A percentile compares a stretch with the other conserved stretches of the same genome.
Evolutionary conservation across 2,329 filamentous ascomycete genomes (phyloP).

Genomic region (Cladosporium sp.): DNA sequence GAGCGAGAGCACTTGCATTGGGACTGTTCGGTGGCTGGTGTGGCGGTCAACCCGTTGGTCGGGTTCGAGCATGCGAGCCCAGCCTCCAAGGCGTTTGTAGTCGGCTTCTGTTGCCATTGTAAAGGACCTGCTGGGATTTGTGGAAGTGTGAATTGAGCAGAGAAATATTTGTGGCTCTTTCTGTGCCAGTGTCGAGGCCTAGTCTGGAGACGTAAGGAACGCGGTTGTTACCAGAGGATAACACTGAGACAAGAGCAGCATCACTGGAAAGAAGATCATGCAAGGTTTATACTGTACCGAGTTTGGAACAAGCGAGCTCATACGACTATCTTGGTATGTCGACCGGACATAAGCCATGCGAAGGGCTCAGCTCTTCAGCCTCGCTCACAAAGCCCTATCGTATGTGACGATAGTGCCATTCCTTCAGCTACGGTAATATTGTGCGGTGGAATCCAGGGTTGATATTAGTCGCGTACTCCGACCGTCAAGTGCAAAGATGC

Average conservation of each 20-base stretch:
- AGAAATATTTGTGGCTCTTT: background rate
- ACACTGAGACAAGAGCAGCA: background rate
- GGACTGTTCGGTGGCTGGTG: conserved; percentile 20
- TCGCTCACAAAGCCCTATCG: background rate
- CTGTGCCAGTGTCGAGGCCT: background rate
- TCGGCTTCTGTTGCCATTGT: conserved; percentile 26
- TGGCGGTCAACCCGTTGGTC: conserved; percentile 26
- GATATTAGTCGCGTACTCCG: too few relatives aligned
- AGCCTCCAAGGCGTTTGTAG: conserved; percentile 25
- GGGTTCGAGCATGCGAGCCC: conserved; percentile 24
- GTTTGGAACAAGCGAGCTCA: background rate
- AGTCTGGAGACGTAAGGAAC: background rate
- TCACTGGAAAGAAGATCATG: background rate
- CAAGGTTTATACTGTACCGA: background rate
- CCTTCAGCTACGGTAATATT: background rate
- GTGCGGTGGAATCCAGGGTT: too few relatives aligned
- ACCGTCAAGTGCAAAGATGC: too few relatives aligned
- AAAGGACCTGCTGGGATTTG: too few relatives aligned
- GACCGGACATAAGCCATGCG: background rate
- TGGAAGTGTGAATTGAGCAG: background rate
- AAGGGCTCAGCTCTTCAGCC: background rate
- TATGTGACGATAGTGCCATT: background rate
- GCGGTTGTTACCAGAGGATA: background rate
- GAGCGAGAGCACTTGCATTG: conserved; percentile 29
- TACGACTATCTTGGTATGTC: background rate